These are phyloP conservation scores for Nowakowskiella sp. DNA, from an alignment of 192 early-diverging fungal species.

Conservation along the genomic window DNA sequence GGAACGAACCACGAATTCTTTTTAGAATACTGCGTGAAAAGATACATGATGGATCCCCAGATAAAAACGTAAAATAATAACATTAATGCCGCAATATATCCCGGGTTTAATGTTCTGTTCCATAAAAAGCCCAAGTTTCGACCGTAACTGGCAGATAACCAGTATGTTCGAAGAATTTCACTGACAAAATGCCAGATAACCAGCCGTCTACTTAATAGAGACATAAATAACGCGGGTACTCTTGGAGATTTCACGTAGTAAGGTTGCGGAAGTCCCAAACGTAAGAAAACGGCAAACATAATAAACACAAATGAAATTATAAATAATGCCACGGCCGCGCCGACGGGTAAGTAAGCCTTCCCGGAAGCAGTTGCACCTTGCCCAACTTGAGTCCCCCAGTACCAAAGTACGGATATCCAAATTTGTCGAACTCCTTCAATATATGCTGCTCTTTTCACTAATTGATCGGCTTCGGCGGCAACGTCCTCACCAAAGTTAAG, in stretches of 20 bases:
- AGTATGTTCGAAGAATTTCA: not conserved
- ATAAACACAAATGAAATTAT: not conserved
- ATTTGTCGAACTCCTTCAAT: no score
- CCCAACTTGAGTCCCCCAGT: constrained; percentile 1
- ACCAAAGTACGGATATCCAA: not conserved
- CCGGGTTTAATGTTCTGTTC: not conserved
- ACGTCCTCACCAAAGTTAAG: no score
- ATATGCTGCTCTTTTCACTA: no score
- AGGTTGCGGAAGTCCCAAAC: not conserved
- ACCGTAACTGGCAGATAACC: not conserved
- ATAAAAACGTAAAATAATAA: not conserved
- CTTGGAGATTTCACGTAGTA: not conserved
- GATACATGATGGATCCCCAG: not conserved
- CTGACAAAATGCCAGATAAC: not conserved
- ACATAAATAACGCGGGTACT: not conserved
- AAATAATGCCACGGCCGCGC: not conserved
- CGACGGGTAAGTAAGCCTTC: not conserved
- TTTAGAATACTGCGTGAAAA: not conserved
- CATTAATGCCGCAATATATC: not conserved
- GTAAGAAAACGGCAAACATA: not conserved
- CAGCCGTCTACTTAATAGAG: not conserved
- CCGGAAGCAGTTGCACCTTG: no score
- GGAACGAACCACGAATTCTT: not conserved
- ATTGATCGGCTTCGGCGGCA: no score
- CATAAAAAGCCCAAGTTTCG: not conserved